A percentile compares a stretch with the other conserved stretches of the same genome.
Conservation (phyloP, 257 asterid genomes). For the Solanum tarijense region DNA sequence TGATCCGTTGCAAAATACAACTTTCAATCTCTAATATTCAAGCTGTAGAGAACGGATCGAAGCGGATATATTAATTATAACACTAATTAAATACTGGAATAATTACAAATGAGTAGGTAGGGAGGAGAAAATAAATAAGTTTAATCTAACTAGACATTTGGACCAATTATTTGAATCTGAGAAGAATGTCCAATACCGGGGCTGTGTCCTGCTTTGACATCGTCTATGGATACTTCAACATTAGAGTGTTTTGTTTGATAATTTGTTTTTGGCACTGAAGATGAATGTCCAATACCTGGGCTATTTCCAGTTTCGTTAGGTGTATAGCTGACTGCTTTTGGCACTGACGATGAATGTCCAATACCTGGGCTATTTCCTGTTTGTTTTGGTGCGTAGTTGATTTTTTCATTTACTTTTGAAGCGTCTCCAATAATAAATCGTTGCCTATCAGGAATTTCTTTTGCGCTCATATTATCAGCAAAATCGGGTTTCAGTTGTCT, state of each 20-base stretch:
- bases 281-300: slow-evolving; percentile 58
- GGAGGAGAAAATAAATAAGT: not conserved
- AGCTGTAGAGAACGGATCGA: not conserved
- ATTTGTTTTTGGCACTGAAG: not conserved
- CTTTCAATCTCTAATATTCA: not conserved
- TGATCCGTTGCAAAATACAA: not conserved
- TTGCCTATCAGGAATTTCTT: not conserved
- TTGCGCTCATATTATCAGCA: not conserved
- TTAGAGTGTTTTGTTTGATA: slow-evolving; percentile 4
- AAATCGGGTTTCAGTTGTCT: slow-evolving; percentile 23
- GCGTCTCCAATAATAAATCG: not conserved
- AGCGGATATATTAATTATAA: not conserved
- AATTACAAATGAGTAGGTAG: not conserved
- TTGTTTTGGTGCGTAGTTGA: slow-evolving; percentile 13
- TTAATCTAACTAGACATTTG: slow-evolving; percentile 18
- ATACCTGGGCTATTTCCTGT: slow-evolving; percentile 67
- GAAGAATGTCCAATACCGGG: slow-evolving; percentile 56
- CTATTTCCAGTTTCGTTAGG: slow-evolving; percentile 51
- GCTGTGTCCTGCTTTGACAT: slow-evolving; percentile 42
- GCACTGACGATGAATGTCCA: slow-evolving; percentile 28
- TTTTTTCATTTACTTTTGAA: not conserved
- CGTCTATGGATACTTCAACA: slow-evolving; percentile 3
- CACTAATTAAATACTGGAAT: not conserved
- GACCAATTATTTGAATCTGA: slow-evolving; percentile 9
- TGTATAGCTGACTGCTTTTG: not conserved